Evolutionary conservation across 352 stramenopile genomes (phyloP), one percentile per base, ranked within the genome.

Genomic region (Lagenidium giganteum): DNA sequence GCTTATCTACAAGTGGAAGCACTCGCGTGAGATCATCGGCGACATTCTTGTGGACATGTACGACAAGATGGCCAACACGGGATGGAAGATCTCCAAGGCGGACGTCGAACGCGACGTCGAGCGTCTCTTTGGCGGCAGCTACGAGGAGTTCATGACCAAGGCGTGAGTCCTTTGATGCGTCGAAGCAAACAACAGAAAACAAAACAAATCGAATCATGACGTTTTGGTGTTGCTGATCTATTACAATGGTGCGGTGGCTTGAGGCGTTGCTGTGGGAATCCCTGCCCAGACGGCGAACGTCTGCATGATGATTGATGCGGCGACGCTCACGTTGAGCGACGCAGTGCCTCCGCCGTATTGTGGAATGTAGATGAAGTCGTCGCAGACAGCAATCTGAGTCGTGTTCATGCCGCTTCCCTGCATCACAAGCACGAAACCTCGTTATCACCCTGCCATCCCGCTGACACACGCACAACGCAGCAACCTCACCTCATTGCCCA

Each of bases 261-360:
- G n/a, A n/a, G n/a, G n/a, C n/a, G n/a, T n/a, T n/a, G n/a, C n/a
- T n/a, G 64, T 42, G 2, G 70, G 60, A 22, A 71, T 59, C 41
- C 73, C 34, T 3, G 73, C 74, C 83, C 83, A 87, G 26, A 82
- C 38, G 21, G 76, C 82, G 57, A 97, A 98, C 50, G 74, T 74
- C 57, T 98, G 87, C 54, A 98, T 75, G 31, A 98, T 83, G 57
- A 98, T 93, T 24, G 75, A 96, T 12, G 84, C 87, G 6, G 93
- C 93, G 16, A 98, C 92, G 47, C 84, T 96, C 32, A 98, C 95
- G 57, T 98, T 98, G 8, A 98, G 77, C 51, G 87, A 97, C 16
- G 92, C 93, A 3, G 93, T 98, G 47, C 93, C 95, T 22, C 78
- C 73, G 41, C 93, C 92, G 53, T 96, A 98, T 56, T 98, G 95